Conservation (phyloP, 2,329 filamentous ascomycete genomes). For the Verticillium zaregamsianum region DNA sequence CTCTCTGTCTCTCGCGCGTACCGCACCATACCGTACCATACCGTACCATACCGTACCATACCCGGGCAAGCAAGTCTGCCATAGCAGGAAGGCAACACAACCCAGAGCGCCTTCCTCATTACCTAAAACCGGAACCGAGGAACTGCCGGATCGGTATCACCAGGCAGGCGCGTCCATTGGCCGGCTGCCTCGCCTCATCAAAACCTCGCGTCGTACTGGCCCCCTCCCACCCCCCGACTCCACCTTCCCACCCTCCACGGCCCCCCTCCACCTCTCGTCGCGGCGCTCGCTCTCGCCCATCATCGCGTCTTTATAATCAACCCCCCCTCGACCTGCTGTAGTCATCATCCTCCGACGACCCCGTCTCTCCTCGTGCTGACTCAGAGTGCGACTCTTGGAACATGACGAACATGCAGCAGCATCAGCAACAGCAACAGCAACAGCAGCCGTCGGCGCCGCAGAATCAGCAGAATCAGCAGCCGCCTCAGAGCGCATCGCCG, state of each 20-base stretch:
- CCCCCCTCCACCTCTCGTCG: not conserved
- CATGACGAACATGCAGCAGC: constrained; percentile 1
- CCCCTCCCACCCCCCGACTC: not conserved
- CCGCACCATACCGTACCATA: too few species aligned
- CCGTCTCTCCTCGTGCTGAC: constrained; percentile 4
- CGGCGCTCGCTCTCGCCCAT: not conserved
- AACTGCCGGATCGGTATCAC: not conserved
- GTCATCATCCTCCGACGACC: constrained; percentile 1
- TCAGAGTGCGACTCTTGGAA: constrained; percentile 1
- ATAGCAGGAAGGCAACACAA: not conserved
- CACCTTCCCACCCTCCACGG: not conserved
- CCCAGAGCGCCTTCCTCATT: not conserved
- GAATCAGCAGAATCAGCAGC: not conserved
- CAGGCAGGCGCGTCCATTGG: not conserved
- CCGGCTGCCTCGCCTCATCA: not conserved
- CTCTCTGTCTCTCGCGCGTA: not conserved
- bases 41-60: too few species aligned
- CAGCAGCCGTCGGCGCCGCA: not conserved
- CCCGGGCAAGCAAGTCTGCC: not conserved
- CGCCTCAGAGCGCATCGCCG: not conserved
- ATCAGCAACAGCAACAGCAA: not conserved
- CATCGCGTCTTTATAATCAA: not conserved
- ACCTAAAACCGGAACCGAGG: not conserved
- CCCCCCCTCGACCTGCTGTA: not conserved
- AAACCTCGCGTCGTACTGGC: not conserved